phyloP scores from a whole-genome alignment of 768 basidiomycete species.

The Pisolithus marmoratus region DNA sequence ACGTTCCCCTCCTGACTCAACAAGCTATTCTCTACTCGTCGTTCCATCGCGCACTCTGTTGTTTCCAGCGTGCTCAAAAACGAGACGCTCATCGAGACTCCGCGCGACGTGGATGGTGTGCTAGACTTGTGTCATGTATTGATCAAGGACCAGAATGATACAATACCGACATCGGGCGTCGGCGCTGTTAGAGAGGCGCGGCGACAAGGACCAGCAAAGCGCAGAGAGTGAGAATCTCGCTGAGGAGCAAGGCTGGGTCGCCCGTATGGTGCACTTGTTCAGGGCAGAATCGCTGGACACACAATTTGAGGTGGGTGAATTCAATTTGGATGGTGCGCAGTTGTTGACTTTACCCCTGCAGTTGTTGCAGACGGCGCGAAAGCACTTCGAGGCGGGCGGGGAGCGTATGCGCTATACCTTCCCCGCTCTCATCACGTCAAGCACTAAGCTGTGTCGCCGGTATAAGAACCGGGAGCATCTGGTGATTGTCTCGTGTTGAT shows the following conservation, averaged over 20 bases:
- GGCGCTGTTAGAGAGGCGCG: slow-evolving; percentile 39
- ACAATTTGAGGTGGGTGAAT: slow-evolving; percentile 74
- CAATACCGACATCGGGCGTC: slow-evolving; percentile 26
- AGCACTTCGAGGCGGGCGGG: slow-evolving; percentile 86
- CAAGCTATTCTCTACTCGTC: slow-evolving; percentile 89
- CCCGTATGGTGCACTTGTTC: slow-evolving; percentile 96
- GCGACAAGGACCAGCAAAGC: slow-evolving; percentile 53
- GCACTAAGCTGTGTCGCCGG: slow-evolving; percentile 87
- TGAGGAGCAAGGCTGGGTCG: slow-evolving; percentile 99
- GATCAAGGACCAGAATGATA: slow-evolving; percentile 78
- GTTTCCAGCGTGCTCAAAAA: slow-evolving; percentile 94
- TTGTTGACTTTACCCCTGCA: slow-evolving; percentile 22
- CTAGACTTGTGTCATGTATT: slow-evolving; percentile 90
- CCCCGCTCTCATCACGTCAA: slow-evolving; percentile 90
- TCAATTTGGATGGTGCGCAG: neutral
- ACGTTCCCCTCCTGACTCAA: slow-evolving; percentile 71
- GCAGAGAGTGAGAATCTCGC: slow-evolving; percentile 87
- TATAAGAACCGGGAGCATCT: slow-evolving; percentile 80
- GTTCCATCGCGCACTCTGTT: slow-evolving; percentile 91
- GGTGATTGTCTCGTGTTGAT: slow-evolving; percentile 26
- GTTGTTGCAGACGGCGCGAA: slow-evolving; percentile 88
- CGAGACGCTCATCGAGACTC: slow-evolving; percentile 89
- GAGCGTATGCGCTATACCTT: slow-evolving; percentile 97
- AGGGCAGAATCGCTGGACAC: slow-evolving; percentile 77
- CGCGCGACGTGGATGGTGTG: slow-evolving; percentile 92